phyloP scores from a whole-genome alignment of 306 rosid genomes.

The Nissolia schottii region DNA sequence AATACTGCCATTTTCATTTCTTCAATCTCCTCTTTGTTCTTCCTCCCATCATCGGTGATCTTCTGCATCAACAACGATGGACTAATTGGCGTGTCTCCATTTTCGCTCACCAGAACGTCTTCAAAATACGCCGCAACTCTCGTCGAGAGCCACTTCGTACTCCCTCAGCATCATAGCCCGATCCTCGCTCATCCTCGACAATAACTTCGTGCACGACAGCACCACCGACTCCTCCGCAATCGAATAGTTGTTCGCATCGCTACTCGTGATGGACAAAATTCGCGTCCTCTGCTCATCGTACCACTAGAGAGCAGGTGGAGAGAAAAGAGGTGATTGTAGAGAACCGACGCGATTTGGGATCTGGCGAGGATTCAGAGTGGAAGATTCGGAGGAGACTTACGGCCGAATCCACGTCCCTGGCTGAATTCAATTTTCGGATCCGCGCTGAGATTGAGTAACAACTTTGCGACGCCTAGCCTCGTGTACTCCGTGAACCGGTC shows the following conservation, averaged over 20 bases:
- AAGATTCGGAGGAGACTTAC: constrained; percentile 49
- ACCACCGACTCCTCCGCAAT: constrained; percentile 26
- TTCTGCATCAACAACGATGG: constrained; percentile 41
- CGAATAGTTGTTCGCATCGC: constrained; percentile 29
- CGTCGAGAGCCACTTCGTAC: constrained; percentile 57
- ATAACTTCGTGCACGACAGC: constrained; percentile 42
- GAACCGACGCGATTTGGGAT: constrained; percentile 58
- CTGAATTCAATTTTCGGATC: no score
- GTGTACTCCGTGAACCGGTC: no score
- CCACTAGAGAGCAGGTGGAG: constrained; percentile 60
- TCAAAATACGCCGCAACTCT: constrained; percentile 59
- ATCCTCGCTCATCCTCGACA: constrained; percentile 62
- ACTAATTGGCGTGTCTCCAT: constrained; percentile 15
- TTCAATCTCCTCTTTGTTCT: constrained; percentile 9
- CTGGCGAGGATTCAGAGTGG: constrained; percentile 51
- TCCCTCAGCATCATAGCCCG: constrained; percentile 60
- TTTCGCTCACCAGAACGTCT: constrained; percentile 39
- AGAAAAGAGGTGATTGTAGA: constrained; percentile 63
- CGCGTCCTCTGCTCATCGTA: constrained; percentile 51
- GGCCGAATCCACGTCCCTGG: constrained; percentile 47
- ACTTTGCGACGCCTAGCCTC: no score
- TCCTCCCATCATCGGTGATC: neutral
- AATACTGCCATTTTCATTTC: constrained; percentile 30
- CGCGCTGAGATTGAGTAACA: no score
- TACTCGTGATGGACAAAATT: constrained; percentile 25